phyloP scores from a whole-genome alignment of 2,329 filamentous ascomycete genomes.

The Zymoseptoria brevis region DNA sequence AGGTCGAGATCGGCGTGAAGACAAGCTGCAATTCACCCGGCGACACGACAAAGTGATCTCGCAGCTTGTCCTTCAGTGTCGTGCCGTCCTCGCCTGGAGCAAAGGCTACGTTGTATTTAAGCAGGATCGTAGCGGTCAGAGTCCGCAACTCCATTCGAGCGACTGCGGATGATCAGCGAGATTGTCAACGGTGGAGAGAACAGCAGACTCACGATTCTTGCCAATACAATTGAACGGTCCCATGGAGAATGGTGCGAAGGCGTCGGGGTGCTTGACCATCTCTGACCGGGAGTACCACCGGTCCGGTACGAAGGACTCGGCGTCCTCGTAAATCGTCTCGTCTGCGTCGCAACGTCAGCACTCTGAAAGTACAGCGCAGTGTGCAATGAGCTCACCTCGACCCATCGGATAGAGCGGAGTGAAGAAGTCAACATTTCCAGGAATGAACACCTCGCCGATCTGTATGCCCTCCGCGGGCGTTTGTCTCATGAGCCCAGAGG shows the following conservation, averaged over 20 bases:
- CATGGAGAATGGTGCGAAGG: slow-evolving; percentile 30
- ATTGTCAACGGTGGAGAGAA: neutral
- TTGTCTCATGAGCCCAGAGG: slow-evolving; percentile 28
- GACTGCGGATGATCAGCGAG: slow-evolving; percentile 11
- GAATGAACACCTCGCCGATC: slow-evolving; percentile 18
- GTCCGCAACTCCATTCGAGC: slow-evolving; percentile 31
- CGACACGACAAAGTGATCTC: slow-evolving; percentile 29
- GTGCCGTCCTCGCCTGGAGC: slow-evolving; percentile 28
- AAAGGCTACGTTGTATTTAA: slow-evolving; percentile 28
- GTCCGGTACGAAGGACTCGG: slow-evolving; percentile 27
- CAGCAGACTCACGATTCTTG: slow-evolving; percentile 14
- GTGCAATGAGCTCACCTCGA: slow-evolving; percentile 4
- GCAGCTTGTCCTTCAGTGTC: slow-evolving; percentile 21
- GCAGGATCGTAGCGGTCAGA: slow-evolving; percentile 26
- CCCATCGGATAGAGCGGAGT: slow-evolving; percentile 10
- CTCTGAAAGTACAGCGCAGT: neutral
- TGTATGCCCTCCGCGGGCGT: slow-evolving; percentile 32
- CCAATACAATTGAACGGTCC: slow-evolving; percentile 32
- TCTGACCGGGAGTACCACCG: slow-evolving; percentile 31
- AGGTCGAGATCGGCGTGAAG: slow-evolving; percentile 7
- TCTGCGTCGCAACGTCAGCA: slow-evolving; percentile 5
- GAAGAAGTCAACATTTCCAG: slow-evolving; percentile 1
- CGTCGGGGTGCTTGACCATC: slow-evolving; percentile 28
- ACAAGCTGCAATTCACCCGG: slow-evolving; percentile 11
- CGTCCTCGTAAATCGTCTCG: slow-evolving; percentile 21